Evolutionary conservation across 1,284 basidiomycete species (phyloP), one percentile per base, ranked within the genome.

Genomic region (Marasmius fiardii): DNA sequence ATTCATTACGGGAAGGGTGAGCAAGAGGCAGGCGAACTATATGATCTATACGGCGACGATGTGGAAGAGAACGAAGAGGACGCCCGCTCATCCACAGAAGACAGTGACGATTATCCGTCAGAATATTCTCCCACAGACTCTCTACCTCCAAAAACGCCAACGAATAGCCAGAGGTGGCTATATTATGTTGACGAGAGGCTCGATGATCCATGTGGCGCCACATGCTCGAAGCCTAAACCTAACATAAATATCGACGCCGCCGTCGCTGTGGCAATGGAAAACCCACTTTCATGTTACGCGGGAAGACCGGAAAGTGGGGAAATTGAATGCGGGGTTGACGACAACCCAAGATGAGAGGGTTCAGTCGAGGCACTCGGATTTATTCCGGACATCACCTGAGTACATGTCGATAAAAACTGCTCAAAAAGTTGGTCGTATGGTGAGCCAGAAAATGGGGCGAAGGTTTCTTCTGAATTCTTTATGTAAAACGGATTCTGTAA

Each of bases 1-100:
- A 21, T 12, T 31, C 47, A 31, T 18, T 49, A 31, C 43, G 24
- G 51, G 35, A 43, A 37, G 18, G 51, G 31, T 16, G 51, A 52
- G 23, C n/a, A 26, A 10, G 51, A 52, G 31, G 51, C 35, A 12
- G 26, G 35, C 20, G 51, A 52, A 18, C 51, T 52, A 16, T 52
- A 52, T 26, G 37, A 43, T n/a, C 39, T 52, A 11, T 52, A 52
- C 43, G 51, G 51, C 4, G 39, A 52, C 23, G 34, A 41, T 23
- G 43, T n/a, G 24, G 33, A 35, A 8, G 49, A 51, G 23, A 34
- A 41, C 35, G 37, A n/a, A 8, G 39, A 43, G 37, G 48, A 50
- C 20, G n/a, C 31, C n/a, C 23, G 23, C n/a, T 41, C 51, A 2
- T 43, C 24, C 39, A 43, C 37, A 2, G 21, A 24, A 12, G 37